Percentiles rank a stretch among this genome's conserved stretches.
phyloP scores from a whole-genome alignment of 208 protist genomes.

The Balamuthia mandrillaris region DNA sequence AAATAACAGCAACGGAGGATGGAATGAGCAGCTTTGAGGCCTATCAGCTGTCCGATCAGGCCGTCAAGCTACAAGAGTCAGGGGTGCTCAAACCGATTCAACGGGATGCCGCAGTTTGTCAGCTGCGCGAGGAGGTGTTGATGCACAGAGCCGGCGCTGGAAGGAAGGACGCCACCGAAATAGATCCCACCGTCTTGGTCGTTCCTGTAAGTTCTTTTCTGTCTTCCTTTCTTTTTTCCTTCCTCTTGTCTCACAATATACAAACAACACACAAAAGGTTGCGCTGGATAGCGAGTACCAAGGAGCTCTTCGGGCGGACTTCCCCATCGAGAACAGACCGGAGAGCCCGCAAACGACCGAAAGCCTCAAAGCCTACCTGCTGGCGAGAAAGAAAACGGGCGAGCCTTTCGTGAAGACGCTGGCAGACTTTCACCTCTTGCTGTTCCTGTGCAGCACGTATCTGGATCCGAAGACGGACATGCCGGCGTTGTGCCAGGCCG shows the following conservation, averaged over 20 bases:
- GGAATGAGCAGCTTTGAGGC: neutral
- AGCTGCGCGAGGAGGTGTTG: neutral
- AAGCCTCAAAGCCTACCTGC: neutral
- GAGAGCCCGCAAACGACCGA: neutral
- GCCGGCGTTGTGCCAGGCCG: neutral
- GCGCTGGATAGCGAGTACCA: neutral
- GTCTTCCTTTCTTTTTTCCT: neutral
- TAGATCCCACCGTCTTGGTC: constrained; percentile 4
- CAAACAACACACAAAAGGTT: neutral
- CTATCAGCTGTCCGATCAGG: neutral
- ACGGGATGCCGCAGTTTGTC: neutral
- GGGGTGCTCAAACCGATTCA: neutral
- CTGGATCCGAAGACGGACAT: neutral
- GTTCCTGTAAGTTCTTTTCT: neutral
- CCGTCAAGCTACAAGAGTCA: neutral
- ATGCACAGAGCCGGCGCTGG: neutral
- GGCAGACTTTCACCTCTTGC: constrained; percentile 6
- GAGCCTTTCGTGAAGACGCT: constrained; percentile 2
- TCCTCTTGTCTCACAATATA: neutral
- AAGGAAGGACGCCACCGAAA: neutral
- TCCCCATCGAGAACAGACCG: neutral
- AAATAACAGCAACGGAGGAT: neutral
- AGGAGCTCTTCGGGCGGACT: neutral
- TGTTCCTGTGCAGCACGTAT: neutral
- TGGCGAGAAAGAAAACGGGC: neutral